Evolutionary conservation across 2,329 filamentous ascomycete genomes (phyloP), one percentile per base, ranked within the genome.

Genomic region (Exophiala calicioides): DNA sequence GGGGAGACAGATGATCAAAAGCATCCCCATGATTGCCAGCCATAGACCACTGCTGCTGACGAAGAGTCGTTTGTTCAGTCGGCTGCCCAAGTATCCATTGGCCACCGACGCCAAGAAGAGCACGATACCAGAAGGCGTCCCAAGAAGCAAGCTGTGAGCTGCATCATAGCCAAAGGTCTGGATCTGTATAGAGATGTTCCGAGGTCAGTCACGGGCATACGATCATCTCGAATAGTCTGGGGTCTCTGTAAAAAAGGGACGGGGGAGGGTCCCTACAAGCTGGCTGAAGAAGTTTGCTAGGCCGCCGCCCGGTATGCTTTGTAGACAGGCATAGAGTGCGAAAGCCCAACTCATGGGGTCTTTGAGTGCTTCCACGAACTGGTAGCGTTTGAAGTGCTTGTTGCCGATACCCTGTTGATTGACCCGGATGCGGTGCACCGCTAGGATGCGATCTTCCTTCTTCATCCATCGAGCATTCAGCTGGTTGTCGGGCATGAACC

Each of bases 351-450:
- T 63, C 37, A 65, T 66, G 2, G 51, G 55, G 16, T 67, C 64
- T 38, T 50, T 54, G 8, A 67, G 35, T 5, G 63, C 63, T 37
- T 67, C 64, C n/a, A 61, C 41, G 37, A 67, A 61, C 43, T 61
- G 62, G n/a, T 61, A 55, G 37, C 45, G 58, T 40, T 69, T 67
- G 43, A 67, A 68, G 2, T 47, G 52, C 53, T 68, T 65, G 42
- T 64, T 61, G 31, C 67, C 65, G 19, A 68, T 68, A 7, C 66
- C 65, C 1, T 66, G 67, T 38, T 68, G 60, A 23, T 69, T 68
- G 3, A 60, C 58, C 29, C 62, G 62, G 33, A 68, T 66, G 3
- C 67, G 52, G 5, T 67, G 50, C 10, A 69, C 62, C 2, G 63
- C 62, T 40, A 65, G 57, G 0, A 62, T 62, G n/a, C 59, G 59